A percentile compares a stretch with the other conserved stretches of the same genome.
Conservation (phyloP, 164 flowering plant genomes). For the Stephania yunnanensis region DNA sequence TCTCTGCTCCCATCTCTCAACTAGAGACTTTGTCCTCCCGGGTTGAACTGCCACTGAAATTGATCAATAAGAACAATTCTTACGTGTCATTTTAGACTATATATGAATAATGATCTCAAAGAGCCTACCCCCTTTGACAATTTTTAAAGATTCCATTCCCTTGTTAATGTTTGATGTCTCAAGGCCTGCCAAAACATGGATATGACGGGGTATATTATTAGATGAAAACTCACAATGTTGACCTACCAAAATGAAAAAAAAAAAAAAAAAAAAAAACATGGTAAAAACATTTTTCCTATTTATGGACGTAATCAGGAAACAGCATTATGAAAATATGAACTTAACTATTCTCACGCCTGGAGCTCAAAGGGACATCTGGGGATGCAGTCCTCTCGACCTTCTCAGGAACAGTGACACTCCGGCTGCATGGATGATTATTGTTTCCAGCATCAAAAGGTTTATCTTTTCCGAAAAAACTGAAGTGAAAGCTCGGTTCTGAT, state of each 20-base stretch:
- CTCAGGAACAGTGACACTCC: constrained; percentile 30
- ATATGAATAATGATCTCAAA: background rate
- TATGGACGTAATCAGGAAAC: background rate
- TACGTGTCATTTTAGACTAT: background rate
- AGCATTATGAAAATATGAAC: background rate
- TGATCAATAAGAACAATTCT: constrained; percentile 8
- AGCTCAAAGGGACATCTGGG: constrained; percentile 19
- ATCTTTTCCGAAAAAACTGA: constrained; percentile 26
- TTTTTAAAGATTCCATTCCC: constrained; percentile 31
- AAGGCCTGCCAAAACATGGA: constrained; percentile 33
- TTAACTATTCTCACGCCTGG: constrained; percentile 33
- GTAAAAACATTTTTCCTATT: background rate
- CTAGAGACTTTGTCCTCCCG: constrained; percentile 85
- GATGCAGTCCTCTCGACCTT: constrained; percentile 36
- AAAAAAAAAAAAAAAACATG: background rate
- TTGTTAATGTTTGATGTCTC: constrained; percentile 23
- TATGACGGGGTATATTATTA: background rate
- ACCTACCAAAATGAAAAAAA: background rate
- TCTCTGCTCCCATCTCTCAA: constrained; percentile 79
- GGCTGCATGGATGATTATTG: constrained; percentile 25
- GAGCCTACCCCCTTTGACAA: constrained; percentile 64
- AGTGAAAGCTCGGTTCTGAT: constrained; percentile 20
- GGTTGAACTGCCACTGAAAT: constrained; percentile 37
- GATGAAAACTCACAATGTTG: background rate
- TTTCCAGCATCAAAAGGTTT: constrained; percentile 28